These are phyloP conservation scores for Fusarium illudens DNA, from an alignment of 2,329 filamentous ascomycete species.

Conservation along the genomic window DNA sequence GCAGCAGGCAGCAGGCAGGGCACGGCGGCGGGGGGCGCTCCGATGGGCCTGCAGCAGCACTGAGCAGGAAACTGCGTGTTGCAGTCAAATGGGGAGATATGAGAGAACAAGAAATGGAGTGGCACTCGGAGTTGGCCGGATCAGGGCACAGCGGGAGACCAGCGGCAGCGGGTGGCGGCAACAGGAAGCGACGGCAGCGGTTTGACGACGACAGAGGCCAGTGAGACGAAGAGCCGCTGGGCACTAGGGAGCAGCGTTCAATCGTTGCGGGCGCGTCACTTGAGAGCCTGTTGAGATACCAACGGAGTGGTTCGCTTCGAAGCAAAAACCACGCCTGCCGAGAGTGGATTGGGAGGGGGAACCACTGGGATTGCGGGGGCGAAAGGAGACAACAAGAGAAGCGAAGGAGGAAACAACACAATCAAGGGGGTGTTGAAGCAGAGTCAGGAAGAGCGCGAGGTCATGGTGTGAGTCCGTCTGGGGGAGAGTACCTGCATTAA, in stretches of 20 bases:
- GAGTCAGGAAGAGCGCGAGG: conserved; percentile 40
- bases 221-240: conserved; percentile 25
- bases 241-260: conserved; percentile 30
- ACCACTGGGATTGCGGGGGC: conserved; percentile 39
- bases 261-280: conserved; percentile 31
- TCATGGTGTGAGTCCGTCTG: conserved; percentile 43
- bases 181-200: conserved; percentile 23
- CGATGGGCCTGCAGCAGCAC: conserved; percentile 23
- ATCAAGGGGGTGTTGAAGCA: conserved; percentile 41
- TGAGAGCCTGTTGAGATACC: conserved; percentile 39
- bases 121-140: conserved; percentile 37
- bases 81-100: conserved; percentile 26
- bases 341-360: conserved; percentile 41
- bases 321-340: conserved; percentile 38
- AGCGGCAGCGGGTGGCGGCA: conserved; percentile 22
- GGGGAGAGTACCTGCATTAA: conserved; percentile 45
- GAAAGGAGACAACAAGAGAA: conserved; percentile 40
- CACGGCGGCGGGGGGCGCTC: conserved; percentile 23
- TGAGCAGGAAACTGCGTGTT: conserved; percentile 19
- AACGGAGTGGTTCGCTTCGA: conserved; percentile 43
- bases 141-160: conserved; percentile 25
- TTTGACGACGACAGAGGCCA: conserved; percentile 23
- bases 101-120: conserved; percentile 35
- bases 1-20: conserved; percentile 12
- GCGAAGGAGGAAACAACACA: conserved; percentile 39